Evolutionary conservation across 208 protist genomes (phyloP).

Genomic region (Naegleria lovaniensis): DNA sequence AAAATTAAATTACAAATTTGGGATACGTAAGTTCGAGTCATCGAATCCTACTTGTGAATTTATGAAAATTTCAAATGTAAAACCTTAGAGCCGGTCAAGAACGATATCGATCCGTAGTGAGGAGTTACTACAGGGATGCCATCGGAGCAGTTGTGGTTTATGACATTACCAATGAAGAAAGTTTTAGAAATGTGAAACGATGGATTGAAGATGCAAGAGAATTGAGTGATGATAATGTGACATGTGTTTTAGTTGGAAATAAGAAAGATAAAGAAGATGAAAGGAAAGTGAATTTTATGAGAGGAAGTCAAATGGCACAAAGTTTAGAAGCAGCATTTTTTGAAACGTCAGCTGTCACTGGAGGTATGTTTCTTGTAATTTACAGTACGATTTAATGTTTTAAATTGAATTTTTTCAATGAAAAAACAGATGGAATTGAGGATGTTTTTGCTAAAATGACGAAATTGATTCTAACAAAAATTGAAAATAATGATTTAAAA

Average conservation of each 20-base stretch:
- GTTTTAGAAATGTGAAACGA: conserved; percentile 38
- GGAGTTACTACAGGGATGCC: conserved; percentile 54
- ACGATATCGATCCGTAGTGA: conserved; percentile 52
- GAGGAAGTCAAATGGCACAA: neutral
- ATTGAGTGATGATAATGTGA: neutral
- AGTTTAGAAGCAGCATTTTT: neutral
- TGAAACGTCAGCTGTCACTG: neutral
- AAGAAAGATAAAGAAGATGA: conserved; percentile 13
- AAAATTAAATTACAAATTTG: conserved; percentile 94
- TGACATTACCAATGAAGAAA: conserved; percentile 43
- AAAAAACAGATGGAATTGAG: neutral
- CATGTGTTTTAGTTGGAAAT: conserved; percentile 1
- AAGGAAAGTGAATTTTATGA: neutral
- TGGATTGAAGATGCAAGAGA: conserved; percentile 48
- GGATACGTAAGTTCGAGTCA: conserved; percentile 63
- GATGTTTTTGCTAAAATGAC: conserved; percentile 3
- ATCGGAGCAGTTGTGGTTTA: conserved; percentile 51
- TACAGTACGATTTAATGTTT: neutral
- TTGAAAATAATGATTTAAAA: neutral
- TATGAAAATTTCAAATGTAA: conserved; percentile 80
- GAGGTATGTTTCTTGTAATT: neutral
- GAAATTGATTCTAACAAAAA: neutral
- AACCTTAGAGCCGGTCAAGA: conserved; percentile 55
- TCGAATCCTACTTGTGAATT: conserved; percentile 97
- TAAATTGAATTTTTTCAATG: neutral